Percentiles rank a stretch among this genome's conserved stretches.
Conservation (phyloP, 306 rosid genomes). For the Oxytropis ochrocephala region DNA sequence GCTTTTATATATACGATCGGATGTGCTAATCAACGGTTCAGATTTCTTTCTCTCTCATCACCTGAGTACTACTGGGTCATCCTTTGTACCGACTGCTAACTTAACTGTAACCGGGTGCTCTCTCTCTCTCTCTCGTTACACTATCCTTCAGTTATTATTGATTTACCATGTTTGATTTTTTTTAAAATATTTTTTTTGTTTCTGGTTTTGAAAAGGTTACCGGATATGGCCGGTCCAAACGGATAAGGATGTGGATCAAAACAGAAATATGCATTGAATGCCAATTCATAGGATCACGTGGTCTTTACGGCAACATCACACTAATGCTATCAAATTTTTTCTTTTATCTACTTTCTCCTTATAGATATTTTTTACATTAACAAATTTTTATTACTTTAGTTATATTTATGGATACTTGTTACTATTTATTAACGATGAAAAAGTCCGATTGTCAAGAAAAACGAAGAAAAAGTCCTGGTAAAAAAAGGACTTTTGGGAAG, state of each 20-base stretch:
- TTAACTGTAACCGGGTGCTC: conserved; percentile 26
- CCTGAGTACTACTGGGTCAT: neutral
- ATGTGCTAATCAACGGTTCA: conserved; percentile 23
- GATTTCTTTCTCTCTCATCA: conserved; percentile 11
- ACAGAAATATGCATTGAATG: conserved; percentile 11
- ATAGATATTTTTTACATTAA: too few relatives aligned
- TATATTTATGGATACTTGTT: neutral
- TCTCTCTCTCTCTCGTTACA: neutral
- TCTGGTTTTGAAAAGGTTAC: neutral
- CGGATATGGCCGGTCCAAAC: conserved; percentile 16
- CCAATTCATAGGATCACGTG: conserved; percentile 29
- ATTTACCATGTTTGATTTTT: neutral
- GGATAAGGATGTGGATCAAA: conserved; percentile 26
- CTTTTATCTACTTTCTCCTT: neutral
- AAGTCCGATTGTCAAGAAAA: too few relatives aligned
- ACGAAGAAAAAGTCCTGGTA: too few relatives aligned
- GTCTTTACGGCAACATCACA: conserved; percentile 16
- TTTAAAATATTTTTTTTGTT: neutral
- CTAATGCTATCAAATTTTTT: neutral
- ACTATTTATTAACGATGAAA: neutral
- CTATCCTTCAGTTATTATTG: conserved; percentile 9
- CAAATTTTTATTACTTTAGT: neutral
- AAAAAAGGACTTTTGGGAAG: neutral
- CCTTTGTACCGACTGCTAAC: neutral
- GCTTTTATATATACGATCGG: neutral